Conservation (phyloP, 2,329 filamentous ascomycete genomes). For the Phaeosphaeriaceae sp. region DNA sequence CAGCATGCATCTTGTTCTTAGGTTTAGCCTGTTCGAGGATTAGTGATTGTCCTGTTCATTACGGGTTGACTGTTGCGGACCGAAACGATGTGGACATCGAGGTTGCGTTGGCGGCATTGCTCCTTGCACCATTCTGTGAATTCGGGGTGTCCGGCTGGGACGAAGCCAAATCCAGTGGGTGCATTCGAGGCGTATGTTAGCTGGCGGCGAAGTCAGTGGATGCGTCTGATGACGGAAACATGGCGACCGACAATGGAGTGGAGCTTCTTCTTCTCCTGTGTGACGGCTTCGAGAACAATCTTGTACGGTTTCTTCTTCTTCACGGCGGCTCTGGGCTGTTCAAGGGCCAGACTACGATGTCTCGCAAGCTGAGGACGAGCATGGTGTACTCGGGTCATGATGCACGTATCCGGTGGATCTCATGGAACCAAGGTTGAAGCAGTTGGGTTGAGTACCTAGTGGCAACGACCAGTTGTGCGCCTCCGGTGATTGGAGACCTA, state of each 20-base stretch:
- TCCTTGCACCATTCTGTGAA: constrained; percentile 67
- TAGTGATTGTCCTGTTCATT: constrained; percentile 5
- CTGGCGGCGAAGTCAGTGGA: constrained; percentile 53
- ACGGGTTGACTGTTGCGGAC: constrained; percentile 53
- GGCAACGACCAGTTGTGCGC: constrained; percentile 7
- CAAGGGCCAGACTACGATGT: constrained; percentile 24
- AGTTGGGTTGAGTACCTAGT: constrained; percentile 2
- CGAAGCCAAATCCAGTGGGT: constrained; percentile 67
- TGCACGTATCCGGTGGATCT: constrained; percentile 12
- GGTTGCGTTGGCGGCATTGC: constrained; percentile 62
- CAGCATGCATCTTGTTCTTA: constrained; percentile 59
- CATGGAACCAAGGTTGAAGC: constrained; percentile 19
- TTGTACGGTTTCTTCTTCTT: constrained; percentile 60
- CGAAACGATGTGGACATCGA: constrained; percentile 66
- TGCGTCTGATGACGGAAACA: constrained; percentile 8
- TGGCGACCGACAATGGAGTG: constrained; percentile 55
- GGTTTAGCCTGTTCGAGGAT: constrained; percentile 41
- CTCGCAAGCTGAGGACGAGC: constrained; percentile 27
- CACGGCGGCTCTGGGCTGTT: constrained; percentile 30
- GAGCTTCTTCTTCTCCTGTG: constrained; percentile 68
- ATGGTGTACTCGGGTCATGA: constrained; percentile 40
- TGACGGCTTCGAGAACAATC: constrained; percentile 65
- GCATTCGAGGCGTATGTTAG: constrained; percentile 63
- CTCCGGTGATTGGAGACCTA: constrained; percentile 16
- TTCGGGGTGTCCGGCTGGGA: constrained; percentile 67